These are phyloP conservation scores for Tricholoma furcatifolium DNA, from an alignment of 768 basidiomycete genomes.

Conservation along the genomic window DNA sequence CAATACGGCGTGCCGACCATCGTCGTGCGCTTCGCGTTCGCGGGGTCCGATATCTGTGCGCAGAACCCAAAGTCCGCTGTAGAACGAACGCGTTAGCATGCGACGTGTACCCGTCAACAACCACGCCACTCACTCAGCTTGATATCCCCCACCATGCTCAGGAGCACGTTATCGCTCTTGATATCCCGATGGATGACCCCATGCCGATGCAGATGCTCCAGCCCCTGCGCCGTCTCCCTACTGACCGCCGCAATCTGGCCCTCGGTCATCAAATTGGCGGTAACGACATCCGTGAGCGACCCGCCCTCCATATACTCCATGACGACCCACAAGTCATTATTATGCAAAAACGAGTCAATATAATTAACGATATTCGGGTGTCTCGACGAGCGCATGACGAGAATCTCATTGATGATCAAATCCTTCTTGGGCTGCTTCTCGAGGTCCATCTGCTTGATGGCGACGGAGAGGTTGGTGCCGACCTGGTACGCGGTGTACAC, in stretches of 20 bases:
- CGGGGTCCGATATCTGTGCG: conserved; percentile 90
- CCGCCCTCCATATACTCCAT: conserved; percentile 99
- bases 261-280: conserved; percentile 95
- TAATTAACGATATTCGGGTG: conserved; percentile 99
- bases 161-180: conserved; percentile 96
- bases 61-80: conserved; percentile 99
- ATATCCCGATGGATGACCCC: conserved; percentile 99
- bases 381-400: conserved; percentile 95
- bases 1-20: conserved; percentile 99
- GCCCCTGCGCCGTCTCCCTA: conserved; percentile 87
- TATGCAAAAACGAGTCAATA: conserved; percentile 97
- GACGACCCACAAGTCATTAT: conserved; percentile 98
- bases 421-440: conserved; percentile 99
- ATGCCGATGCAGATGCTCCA: conserved; percentile 93
- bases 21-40: conserved; percentile 89
- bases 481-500: conserved; percentile 99
- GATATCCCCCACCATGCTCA: conserved; percentile 93
- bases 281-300: conserved; percentile 92
- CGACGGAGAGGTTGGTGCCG: conserved; percentile 89
- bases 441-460: conserved; percentile 99
- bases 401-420: conserved; percentile 98
- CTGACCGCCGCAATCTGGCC: conserved; percentile 98
- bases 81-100: background rate
- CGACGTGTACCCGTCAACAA: background rate
- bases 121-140: conserved; percentile 82